Percentiles rank a stretch among this genome's conserved stretches.
phyloP scores from a whole-genome alignment of 2,329 filamentous ascomycete genomes.

The Venturia oleaginea region DNA sequence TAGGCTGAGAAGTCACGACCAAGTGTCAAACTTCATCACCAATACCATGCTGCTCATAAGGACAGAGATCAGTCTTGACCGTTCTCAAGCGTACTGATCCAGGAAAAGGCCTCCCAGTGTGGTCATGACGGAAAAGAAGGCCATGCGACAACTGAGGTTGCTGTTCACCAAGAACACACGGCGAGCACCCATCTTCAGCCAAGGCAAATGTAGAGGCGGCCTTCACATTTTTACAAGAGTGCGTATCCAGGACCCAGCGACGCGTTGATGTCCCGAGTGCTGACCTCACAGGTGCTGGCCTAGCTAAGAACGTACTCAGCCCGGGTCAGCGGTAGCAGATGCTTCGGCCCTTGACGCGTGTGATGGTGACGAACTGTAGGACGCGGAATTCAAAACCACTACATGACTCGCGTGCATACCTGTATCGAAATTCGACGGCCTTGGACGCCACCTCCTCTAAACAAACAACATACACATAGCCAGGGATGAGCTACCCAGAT shows the following conservation, averaged over 20 bases:
- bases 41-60: too few relatives aligned
- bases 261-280: too few relatives aligned
- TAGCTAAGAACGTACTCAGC: not conserved
- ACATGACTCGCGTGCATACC: not conserved
- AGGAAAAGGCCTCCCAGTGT: too few relatives aligned
- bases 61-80: too few relatives aligned
- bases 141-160: not conserved
- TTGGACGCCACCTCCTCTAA: not conserved
- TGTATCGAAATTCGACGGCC: not conserved
- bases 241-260: too few relatives aligned
- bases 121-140: too few relatives aligned
- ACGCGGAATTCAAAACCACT: not conserved
- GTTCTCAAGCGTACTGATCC: too few relatives aligned
- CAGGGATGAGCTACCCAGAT: conserved; percentile 11
- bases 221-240: too few relatives aligned
- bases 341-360: not conserved
- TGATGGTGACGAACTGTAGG: not conserved
- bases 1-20: not conserved
- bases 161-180: not conserved
- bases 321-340: not conserved
- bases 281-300: too few relatives aligned
- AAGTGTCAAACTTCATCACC: not conserved
- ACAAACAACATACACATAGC: not conserved
- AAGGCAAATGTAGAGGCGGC: too few relatives aligned
- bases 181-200: not conserved